Evolutionary conservation across 768 basidiomycete species (phyloP), one percentile per base, ranked within the genome.

Genomic region (Xerocomellus chrysenteron): DNA sequence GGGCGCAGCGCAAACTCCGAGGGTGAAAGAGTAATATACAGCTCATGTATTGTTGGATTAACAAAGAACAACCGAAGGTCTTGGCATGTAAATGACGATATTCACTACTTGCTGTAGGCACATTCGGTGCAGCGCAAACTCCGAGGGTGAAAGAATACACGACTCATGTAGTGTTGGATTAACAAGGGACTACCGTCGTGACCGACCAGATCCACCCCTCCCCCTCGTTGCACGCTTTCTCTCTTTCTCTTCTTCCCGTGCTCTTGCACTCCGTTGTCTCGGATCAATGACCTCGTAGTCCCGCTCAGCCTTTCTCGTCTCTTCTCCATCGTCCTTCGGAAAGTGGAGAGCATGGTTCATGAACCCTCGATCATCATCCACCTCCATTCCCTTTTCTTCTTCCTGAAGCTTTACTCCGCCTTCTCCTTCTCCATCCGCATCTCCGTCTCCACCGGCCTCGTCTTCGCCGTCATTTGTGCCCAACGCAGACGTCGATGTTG

Each of bases 281-380:
- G 92, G 91, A 67, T 94, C 92, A 67, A 94, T 94, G 28, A 94
- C 91, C 73, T 94, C 91, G 65, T 92, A 93, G 55, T 94, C 92
- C 51, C 89, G 73, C 68, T 92, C 87, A 1, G 89, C 92, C 71
- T 92, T 92, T 57, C 70, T 69, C 24, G 78, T 80, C 72, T 93
- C 91, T 64, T 90, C 90, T 24, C 77, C 78, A 61, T 91, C 83
- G 45, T 85, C 90, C 72, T 92, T 92, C 11, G 89, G 84, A 73
- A 93, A 92, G 57, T 81, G 80, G 55, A 94, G 73, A 28, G 80
- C 74, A 67, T 94, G 92, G 5, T 72, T 76, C 73, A 93, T 76
- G 72, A 94, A 93, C 11, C 82, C 90, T 8, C 75, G 74, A 64
- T 93, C 92, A 57, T 85, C 78, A 60, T 93, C 91, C 44, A 93